A percentile compares a stretch with the other conserved stretches of the same genome.
Evolutionary conservation across 257 asterid genomes (phyloP).

Genomic region (Solanum appendiculatum): DNA sequence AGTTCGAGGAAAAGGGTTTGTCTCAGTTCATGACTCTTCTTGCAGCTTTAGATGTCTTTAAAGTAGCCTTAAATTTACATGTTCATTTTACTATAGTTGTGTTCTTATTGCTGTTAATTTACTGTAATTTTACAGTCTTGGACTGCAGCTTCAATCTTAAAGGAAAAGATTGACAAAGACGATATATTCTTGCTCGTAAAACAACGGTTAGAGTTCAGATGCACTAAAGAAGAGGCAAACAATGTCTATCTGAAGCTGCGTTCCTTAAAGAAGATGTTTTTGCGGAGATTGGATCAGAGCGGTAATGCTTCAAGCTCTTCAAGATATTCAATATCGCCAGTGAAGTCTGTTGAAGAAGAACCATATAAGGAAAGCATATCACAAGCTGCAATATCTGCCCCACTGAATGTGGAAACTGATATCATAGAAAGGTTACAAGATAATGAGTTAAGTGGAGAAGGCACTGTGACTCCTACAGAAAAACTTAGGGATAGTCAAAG

Average conservation of each 20-base stretch:
- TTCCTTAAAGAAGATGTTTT: conserved; percentile 32
- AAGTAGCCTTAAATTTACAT: not conserved
- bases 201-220: conserved; percentile 38
- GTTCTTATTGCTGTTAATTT: not conserved
- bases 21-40: not conserved
- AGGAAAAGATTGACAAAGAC: conserved; percentile 40
- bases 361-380: not conserved
- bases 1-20: not conserved
- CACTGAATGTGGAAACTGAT: conserved; percentile 6
- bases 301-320: not conserved
- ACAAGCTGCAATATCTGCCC: not conserved
- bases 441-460: conserved; percentile 1
- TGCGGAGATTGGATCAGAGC: conserved; percentile 12
- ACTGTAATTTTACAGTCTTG: conserved; percentile 43
- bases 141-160: conserved; percentile 46
- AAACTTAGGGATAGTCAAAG: conserved; percentile 5
- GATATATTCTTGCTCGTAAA: conserved; percentile 32
- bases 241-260: conserved; percentile 41
- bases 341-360: conserved; percentile 10
- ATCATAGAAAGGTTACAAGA: conserved; percentile 3
- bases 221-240: conserved; percentile 47
- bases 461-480: not conserved
- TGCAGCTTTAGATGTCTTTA: not conserved
- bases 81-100: not conserved
- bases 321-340: not conserved